Conservation (phyloP, 1,284 basidiomycete genomes). For the Hortiboletus rubellus region DNA sequence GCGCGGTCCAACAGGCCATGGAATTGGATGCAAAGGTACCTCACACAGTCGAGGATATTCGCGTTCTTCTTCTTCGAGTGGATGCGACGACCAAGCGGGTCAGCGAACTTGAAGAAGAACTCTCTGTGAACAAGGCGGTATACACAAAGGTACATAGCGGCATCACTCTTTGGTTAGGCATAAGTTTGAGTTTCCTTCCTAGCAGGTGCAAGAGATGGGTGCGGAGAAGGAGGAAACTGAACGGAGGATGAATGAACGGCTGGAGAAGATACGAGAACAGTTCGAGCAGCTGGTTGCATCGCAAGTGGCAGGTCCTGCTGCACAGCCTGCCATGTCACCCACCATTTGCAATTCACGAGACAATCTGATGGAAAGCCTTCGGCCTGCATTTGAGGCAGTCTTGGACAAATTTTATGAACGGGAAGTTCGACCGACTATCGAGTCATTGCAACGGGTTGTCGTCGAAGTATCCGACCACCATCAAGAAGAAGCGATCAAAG, state of each 20-base stretch:
- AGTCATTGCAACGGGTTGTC: conserved; percentile 13
- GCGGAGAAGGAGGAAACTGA: conserved; percentile 13
- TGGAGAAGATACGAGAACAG: conserved; percentile 20
- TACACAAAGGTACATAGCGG: conserved; percentile 21
- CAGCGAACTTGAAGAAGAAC: conserved; percentile 24
- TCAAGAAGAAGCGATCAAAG: conserved; percentile 26
- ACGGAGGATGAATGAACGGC: conserved; percentile 13
- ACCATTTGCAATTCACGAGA: conserved; percentile 5
- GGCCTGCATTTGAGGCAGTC: conserved; percentile 18
- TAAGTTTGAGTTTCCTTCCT: conserved; percentile 6
- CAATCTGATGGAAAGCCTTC: conserved; percentile 22
- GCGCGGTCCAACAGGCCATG: conserved; percentile 10
- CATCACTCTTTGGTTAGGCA: not conserved
- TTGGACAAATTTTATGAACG: conserved; percentile 26
- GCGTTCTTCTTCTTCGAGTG: conserved; percentile 27
- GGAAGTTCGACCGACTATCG: conserved; percentile 23
- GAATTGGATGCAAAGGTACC: conserved; percentile 28
- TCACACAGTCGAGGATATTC: conserved; percentile 27
- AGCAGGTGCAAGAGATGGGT: conserved; percentile 23
- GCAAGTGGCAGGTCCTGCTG: conserved; percentile 2
- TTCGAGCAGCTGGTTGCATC: conserved; percentile 20
- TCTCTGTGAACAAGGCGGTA: conserved; percentile 17
- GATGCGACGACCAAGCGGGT: conserved; percentile 26
- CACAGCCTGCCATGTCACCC: not conserved
- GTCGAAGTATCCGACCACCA: conserved; percentile 19